Percentiles rank a stretch among this genome's conserved stretches.
Evolutionary conservation across 2,329 filamentous ascomycete genomes (phyloP).

Genomic region (Xylaria sp.): DNA sequence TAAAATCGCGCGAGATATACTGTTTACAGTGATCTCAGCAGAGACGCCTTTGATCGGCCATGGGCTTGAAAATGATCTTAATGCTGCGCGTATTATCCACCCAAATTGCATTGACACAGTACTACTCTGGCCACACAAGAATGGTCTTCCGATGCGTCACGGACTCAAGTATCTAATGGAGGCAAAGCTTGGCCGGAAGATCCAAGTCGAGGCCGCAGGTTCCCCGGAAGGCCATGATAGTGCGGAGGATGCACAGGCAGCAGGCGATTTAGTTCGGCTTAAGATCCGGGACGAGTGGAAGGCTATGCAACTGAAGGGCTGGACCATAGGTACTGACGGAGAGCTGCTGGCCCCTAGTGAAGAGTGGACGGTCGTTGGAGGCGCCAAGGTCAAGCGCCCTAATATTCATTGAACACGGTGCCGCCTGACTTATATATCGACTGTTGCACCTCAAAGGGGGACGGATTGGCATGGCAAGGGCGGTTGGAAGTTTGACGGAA

Average conservation of each 20-base stretch:
- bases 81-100: constrained; percentile 84
- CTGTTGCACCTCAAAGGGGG: neutral
- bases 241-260: constrained; percentile 88
- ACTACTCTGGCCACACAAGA: constrained; percentile 81
- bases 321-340: constrained; percentile 65
- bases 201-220: constrained; percentile 73
- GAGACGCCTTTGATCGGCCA: constrained; percentile 89
- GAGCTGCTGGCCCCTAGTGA: constrained; percentile 55
- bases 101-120: constrained; percentile 87
- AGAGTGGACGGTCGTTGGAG: constrained; percentile 41
- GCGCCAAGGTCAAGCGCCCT: constrained; percentile 36
- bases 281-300: constrained; percentile 79
- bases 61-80: constrained; percentile 94
- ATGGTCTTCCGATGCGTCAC: constrained; percentile 80
- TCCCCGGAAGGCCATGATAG: constrained; percentile 82
- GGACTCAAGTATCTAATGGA: constrained; percentile 81
- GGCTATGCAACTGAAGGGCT: constrained; percentile 73
- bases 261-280: constrained; percentile 83
- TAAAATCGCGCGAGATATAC: constrained; percentile 75
- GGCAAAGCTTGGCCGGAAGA: constrained; percentile 75
- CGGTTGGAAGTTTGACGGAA: too few relatives aligned
- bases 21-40: constrained; percentile 80
- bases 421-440: too few relatives aligned
- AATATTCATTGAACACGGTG: constrained; percentile 1
- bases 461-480: neutral